Base-by-base conservation (phyloP, 116 monocot species). In the Iris pallida region DNA sequence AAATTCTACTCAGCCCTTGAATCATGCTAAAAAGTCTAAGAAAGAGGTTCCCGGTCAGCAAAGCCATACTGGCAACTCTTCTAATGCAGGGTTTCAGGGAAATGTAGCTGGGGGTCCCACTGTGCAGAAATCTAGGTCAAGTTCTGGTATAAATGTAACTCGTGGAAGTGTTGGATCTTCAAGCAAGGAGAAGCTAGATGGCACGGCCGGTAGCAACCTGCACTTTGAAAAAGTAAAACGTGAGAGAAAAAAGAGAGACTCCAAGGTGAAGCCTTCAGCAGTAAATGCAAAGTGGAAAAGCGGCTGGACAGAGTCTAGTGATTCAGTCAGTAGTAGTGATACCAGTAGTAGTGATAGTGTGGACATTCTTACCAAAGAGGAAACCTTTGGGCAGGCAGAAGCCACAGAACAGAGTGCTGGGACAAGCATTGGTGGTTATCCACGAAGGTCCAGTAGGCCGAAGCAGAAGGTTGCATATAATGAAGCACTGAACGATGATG, bases 251-350 rank as follows among this genome's bases (percentile, higher is more conserved):
- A 62, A 59, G 6, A 55, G 30, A 13, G 65, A 75, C 47, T 55
- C 54, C 13, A 55, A 43, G 43, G 54, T 19, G 43, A 65, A 58
- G 15, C 55, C 59, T 65, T 65, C 75, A 43, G 20, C 63, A 9
- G 78, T 57, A 61, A 83, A 70, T 58, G 47, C 60, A 16, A 76
- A 54, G 7, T 13, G 44, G 5, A 89, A 78, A 70, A 82, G 57
- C 63, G 55, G 76, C 16, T 72, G 79, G 64, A 85, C 72, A 51
- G 74, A 78, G 20, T 77, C 74, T 55, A 85, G 76, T 69, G 81
- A 83, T 52, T 76, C 83, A 2, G 83, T 30, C 30, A 30, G 30
- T 30, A 30, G 30, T 30, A 30, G 30, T 30, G 30, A 30, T 30
- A 30, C 77, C 11, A 71, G 59, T 53, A 43, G 16, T 58, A 67